Percentiles rank a stretch among this genome's conserved stretches.
These are phyloP conservation scores for Aspergillus ibericus DNA, from an alignment of 2,329 filamentous ascomycete species.

Conservation along the genomic window DNA sequence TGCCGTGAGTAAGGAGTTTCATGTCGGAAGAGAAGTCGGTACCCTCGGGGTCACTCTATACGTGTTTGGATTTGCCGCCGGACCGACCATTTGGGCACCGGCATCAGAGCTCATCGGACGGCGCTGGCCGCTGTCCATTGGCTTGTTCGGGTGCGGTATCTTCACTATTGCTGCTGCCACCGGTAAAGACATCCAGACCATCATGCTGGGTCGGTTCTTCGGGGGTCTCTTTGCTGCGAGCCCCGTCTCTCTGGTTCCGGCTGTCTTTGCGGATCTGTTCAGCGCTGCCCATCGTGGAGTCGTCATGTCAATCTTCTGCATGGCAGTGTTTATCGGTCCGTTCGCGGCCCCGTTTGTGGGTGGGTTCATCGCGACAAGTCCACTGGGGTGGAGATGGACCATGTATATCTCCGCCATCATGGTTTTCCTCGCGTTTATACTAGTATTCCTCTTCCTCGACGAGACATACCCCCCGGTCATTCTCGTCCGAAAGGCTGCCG, in stretches of 20 bases:
- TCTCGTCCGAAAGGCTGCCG: conserved; percentile 43
- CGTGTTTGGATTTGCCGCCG: conserved; percentile 57
- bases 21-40: conserved; percentile 46
- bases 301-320: conserved; percentile 51
- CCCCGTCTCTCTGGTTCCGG: conserved; percentile 47
- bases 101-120: conserved; percentile 62
- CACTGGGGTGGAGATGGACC: conserved; percentile 55
- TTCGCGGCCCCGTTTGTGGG: conserved; percentile 53
- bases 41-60: conserved; percentile 52
- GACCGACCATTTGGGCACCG: conserved; percentile 64
- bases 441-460: conserved; percentile 46
- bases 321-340: conserved; percentile 53
- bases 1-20: conserved; percentile 52
- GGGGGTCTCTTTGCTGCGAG: conserved; percentile 48
- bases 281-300: conserved; percentile 46
- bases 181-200: conserved; percentile 42
- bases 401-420: conserved; percentile 55
- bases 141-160: conserved; percentile 44
- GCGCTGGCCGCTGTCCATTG: conserved; percentile 52
- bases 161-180: conserved; percentile 50
- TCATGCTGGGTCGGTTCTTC: conserved; percentile 51
- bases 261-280: conserved; percentile 52
- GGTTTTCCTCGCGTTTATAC: conserved; percentile 49
- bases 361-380: conserved; percentile 52
- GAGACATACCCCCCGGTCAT: conserved; percentile 55